Evolutionary conservation across 371 early-diverging fungal species (phyloP).

Genomic region (Coemansia sp.): DNA sequence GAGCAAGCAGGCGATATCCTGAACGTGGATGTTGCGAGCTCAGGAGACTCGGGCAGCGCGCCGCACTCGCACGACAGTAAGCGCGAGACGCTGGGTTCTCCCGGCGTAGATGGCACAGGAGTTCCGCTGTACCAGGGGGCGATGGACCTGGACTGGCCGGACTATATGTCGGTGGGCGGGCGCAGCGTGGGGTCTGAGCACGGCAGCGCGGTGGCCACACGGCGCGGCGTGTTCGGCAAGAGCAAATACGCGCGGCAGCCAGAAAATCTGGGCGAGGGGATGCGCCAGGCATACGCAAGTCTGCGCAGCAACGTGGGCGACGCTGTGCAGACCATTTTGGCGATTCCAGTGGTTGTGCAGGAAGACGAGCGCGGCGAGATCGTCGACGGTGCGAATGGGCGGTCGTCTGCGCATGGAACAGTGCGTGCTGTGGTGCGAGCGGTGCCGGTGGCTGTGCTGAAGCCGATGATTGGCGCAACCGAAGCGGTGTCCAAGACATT

Average conservation of each 20-base stretch:
- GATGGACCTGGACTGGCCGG: conserved; percentile 48
- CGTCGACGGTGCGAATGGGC: conserved; percentile 18
- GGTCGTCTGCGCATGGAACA: conserved; percentile 56
- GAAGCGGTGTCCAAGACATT: conserved; percentile 92
- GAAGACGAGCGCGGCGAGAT: conserved; percentile 51
- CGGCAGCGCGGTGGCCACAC: background rate
- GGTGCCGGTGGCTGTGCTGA: conserved; percentile 91
- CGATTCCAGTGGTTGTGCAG: conserved; percentile 84
- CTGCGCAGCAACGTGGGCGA: conserved; percentile 73
- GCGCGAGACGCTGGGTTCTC: conserved; percentile 14
- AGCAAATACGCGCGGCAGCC: conserved; percentile 88
- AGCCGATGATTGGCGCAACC: conserved; percentile 94
- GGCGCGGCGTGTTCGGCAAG: conserved; percentile 40
- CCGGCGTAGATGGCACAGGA: background rate
- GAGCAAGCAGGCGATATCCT: conserved; percentile 89
- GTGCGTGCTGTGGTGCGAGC: conserved; percentile 82
- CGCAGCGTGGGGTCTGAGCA: conserved; percentile 19
- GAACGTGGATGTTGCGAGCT: conserved; percentile 45
- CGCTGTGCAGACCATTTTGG: conserved; percentile 84
- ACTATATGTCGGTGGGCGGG: conserved; percentile 43
- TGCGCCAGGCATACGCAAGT: conserved; percentile 78
- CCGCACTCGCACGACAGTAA: conserved; percentile 45
- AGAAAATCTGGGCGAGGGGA: conserved; percentile 78
- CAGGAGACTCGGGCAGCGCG: conserved; percentile 36
- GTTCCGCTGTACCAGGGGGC: background rate